Evolutionary conservation across 306 rosid genomes (phyloP), one percentile per base, ranked within the genome.

Genomic region (Quercus ilex): DNA sequence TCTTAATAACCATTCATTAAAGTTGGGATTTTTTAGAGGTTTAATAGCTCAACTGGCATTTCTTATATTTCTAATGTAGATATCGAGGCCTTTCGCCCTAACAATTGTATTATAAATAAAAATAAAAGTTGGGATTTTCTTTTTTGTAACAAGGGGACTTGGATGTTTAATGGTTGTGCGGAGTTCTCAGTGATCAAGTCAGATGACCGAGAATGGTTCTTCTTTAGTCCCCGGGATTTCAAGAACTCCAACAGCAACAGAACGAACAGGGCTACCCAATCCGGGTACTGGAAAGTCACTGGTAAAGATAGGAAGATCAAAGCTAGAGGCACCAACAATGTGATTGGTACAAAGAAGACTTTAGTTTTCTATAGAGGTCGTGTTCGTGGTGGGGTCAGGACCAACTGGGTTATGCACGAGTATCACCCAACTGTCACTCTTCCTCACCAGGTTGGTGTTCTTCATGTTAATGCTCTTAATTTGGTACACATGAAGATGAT

Each of bases 261-360:
- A 31, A 0, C 26, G 4, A 84, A 88, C 38, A 80, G 97, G 85
- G 9, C 82, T 43, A 92, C 98, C 0, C 0, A 4, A 2, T 0
- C 0, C n/a, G 98, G 97, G 5, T 91, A 1, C 69, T 94, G 97
- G 98, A 92, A 94, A 76, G 19, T 72, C 77, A 88, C 96, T 5
- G 92, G 97, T 0, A 51, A 6, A 4, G 91, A 88, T 8, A 68
- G 90, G 20, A 3, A 6, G 0, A 73, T 92, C 52, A 86, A 21
- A 83, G 76, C 3, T 3, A 70, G 56, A 10, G 83, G 74, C 21
- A 80, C 71, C 13, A 65, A 56, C 33, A 33, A 9, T 0, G 67
- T 86, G 33, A 87, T 92, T 67, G 98, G 92, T 7, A 79, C 70
- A 13, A 94, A 89, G 88, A 89, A 84, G 85, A 89, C 85, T 21